Conservation (phyloP, 2,329 filamentous ascomycete species). For the Neonectria ditissima region DNA sequence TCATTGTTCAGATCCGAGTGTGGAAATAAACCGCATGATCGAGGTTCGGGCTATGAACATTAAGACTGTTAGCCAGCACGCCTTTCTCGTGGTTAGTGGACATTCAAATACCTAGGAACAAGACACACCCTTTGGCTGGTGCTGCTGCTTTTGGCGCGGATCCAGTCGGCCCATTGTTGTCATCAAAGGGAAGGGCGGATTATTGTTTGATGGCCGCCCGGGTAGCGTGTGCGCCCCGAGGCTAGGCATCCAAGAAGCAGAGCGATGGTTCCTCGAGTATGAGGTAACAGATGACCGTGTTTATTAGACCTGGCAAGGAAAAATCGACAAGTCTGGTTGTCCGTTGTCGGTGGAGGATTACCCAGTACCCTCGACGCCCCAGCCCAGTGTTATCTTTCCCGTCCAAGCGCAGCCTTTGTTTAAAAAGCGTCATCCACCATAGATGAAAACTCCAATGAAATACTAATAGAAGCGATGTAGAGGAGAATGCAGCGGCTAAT, state of each 20-base stretch:
- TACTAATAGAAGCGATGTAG: conserved; percentile 29
- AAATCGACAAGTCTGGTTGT: conserved; percentile 43
- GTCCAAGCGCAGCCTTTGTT: conserved; percentile 38
- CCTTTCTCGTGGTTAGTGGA: neutral
- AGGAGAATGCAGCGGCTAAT: conserved; percentile 40
- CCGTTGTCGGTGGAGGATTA: conserved; percentile 39
- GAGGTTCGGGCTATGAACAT: neutral
- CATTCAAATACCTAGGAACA: neutral
- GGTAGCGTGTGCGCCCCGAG: conserved; percentile 17
- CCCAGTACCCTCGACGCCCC: conserved; percentile 32
- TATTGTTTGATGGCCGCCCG: neutral
- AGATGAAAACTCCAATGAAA: conserved; percentile 38
- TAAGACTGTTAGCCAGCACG: conserved; percentile 22
- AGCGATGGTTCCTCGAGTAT: conserved; percentile 33
- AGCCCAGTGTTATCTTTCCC: conserved; percentile 38
- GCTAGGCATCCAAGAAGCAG: conserved; percentile 31
- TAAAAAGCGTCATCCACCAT: conserved; percentile 37
- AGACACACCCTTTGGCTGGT: neutral
- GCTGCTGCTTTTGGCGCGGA: neutral
- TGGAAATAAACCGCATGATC: neutral
- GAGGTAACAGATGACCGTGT: conserved; percentile 46
- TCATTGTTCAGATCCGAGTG: neutral
- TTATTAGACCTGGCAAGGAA: conserved; percentile 48
- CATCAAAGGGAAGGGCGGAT: neutral
- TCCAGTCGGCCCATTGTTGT: neutral